Percentiles rank a stretch among this genome's conserved stretches.
These are phyloP conservation scores for Herpetospermum pedunculosum DNA, from an alignment of 306 rosid genomes.

Conservation along the genomic window DNA sequence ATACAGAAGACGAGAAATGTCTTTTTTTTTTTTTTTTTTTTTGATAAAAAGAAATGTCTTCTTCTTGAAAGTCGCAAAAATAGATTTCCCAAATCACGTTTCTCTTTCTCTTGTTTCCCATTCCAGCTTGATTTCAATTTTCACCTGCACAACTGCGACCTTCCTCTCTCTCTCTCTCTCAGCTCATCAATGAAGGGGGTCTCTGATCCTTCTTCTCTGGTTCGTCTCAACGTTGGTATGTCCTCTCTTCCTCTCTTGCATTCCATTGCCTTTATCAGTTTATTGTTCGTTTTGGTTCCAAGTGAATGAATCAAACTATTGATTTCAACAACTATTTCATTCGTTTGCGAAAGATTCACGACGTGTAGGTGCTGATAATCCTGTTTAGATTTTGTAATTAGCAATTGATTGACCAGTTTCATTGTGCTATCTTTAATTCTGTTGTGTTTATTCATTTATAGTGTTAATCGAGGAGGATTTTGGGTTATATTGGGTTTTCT, in stretches of 20 bases:
- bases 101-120: not conserved
- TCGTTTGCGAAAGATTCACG: slow-evolving; percentile 5
- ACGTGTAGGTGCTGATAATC: not conserved
- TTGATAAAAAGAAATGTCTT: too few relatives aligned
- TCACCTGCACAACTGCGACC: not conserved
- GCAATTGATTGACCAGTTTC: not conserved
- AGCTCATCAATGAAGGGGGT: slow-evolving; percentile 11
- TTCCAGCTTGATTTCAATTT: not conserved
- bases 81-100: too few relatives aligned
- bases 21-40: too few relatives aligned
- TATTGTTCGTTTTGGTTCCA: not conserved
- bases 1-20: not conserved
- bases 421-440: not conserved
- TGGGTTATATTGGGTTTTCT: not conserved
- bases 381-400: not conserved
- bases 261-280: not conserved
- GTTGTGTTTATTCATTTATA: not conserved
- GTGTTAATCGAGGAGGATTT: not conserved
- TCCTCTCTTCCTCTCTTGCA: not conserved
- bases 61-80: not conserved
- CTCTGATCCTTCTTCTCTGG: slow-evolving; percentile 33
- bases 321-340: not conserved
- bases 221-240: slow-evolving; percentile 71
- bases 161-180: not conserved
- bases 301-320: not conserved